Conservation (phyloP, 2,329 filamentous ascomycete species). For the Orbilia blumenaviensis region DNA sequence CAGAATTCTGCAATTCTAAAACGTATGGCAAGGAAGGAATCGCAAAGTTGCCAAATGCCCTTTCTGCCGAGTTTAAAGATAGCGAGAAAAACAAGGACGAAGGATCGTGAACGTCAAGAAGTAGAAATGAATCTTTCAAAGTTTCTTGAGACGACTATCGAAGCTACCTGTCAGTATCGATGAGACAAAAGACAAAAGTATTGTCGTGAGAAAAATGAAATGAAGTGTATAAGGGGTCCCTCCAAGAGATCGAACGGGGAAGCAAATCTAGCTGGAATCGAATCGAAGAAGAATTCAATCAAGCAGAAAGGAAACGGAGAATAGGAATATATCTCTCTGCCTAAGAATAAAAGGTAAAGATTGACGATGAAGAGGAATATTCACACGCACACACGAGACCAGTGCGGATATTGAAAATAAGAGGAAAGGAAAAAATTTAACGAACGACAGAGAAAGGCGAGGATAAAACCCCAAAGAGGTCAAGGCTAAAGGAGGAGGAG, state of each 20-base stretch:
- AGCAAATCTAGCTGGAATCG: constrained; percentile 35
- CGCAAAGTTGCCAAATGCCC: constrained; percentile 8
- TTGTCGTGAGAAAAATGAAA: constrained; percentile 33
- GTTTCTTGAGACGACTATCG: constrained; percentile 52
- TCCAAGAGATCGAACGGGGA: constrained; percentile 55
- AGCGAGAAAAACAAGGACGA: constrained; percentile 50
- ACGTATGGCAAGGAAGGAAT: constrained; percentile 20
- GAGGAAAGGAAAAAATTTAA: constrained; percentile 36
- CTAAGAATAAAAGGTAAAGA: constrained; percentile 50
- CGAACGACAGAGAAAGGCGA: constrained; percentile 28
- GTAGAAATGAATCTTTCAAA: constrained; percentile 46
- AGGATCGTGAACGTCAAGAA: constrained; percentile 52
- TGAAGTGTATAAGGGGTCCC: constrained; percentile 41
- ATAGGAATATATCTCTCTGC: constrained; percentile 16
- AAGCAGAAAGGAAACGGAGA: constrained; percentile 27
- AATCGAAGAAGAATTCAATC: constrained; percentile 47
- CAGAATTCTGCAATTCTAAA: constrained; percentile 19
- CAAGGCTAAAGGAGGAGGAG: constrained; percentile 51
- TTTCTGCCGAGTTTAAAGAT: constrained; percentile 39
- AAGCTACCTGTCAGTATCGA: constrained; percentile 52
- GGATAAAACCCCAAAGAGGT: constrained; percentile 37
- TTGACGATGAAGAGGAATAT: constrained; percentile 49
- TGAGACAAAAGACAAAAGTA: constrained; percentile 29
- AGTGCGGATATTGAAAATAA: constrained; percentile 39
- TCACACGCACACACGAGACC: constrained; percentile 39